A percentile compares a stretch with the other conserved stretches of the same genome.
phyloP scores from a whole-genome alignment of 192 early-diverging fungal species.

The Podila horticola region DNA sequence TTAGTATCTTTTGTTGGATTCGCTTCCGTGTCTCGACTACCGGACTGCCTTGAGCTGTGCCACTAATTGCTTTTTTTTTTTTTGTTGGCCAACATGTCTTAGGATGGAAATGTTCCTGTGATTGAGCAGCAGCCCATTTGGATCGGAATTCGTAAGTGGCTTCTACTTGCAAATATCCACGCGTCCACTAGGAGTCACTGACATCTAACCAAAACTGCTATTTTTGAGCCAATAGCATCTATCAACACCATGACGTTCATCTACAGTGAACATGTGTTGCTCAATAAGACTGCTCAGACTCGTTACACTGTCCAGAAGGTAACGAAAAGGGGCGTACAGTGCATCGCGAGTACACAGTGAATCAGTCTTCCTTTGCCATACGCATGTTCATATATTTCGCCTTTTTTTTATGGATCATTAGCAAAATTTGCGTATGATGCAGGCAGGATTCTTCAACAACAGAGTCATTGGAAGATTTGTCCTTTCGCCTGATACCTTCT shows the following conservation, averaged over 20 bases:
- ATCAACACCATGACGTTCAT: constrained; percentile 39
- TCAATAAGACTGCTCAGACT: background rate
- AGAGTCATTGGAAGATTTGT: constrained; percentile 13
- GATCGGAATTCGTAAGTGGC: constrained; percentile 21
- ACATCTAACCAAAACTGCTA: background rate
- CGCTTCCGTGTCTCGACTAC: background rate
- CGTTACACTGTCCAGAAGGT: constrained; percentile 41
- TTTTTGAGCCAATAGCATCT: constrained; percentile 17
- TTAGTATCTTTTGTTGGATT: background rate
- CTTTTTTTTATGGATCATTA: background rate
- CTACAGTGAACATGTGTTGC: constrained; percentile 25
- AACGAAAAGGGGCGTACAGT: background rate
- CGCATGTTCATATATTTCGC: background rate
- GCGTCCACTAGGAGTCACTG: background rate
- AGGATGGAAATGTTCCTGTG: constrained; percentile 13
- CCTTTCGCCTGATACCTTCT: constrained; percentile 39
- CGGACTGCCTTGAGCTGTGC: background rate
- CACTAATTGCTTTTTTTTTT: background rate
- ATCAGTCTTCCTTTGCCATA: background rate
- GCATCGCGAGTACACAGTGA: background rate
- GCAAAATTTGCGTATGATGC: constrained; percentile 36
- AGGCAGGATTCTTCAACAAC: constrained; percentile 5
- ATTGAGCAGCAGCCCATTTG: constrained; percentile 16
- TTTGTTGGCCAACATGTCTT: background rate
- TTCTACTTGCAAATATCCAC: background rate